Conservation (phyloP, 2,329 filamentous ascomycete species). For the Claviceps monticola region DNA sequence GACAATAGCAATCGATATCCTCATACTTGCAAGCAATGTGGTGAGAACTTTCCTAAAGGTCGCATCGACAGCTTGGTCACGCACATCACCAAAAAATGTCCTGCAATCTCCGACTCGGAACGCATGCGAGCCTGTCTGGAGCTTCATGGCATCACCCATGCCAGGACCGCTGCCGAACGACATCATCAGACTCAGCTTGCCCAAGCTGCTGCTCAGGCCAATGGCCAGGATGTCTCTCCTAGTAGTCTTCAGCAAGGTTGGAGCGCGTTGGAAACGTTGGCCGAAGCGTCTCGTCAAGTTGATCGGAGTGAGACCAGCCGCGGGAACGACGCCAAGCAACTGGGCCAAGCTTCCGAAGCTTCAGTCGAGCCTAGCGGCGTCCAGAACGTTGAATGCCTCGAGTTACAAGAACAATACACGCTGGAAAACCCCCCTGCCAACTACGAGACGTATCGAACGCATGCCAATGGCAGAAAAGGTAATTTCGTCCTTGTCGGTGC, state of each 20-base stretch:
- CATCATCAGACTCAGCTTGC: conserved; percentile 8
- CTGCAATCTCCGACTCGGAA: conserved; percentile 60
- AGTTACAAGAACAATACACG: conserved; percentile 45
- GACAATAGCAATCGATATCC: conserved; percentile 87
- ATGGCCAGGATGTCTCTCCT: conserved; percentile 15
- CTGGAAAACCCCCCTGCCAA: conserved; percentile 39
- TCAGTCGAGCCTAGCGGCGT: conserved; percentile 13
- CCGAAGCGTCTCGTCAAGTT: conserved; percentile 74
- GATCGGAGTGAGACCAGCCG: conserved; percentile 50
- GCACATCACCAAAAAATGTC: conserved; percentile 79
- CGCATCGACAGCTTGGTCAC: conserved; percentile 69
- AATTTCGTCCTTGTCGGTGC: not conserved
- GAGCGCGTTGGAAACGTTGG: conserved; percentile 73
- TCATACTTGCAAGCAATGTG: conserved; percentile 79
- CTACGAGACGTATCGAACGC: conserved; percentile 25
- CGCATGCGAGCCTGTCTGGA: conserved; percentile 62
- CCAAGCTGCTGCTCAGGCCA: conserved; percentile 10
- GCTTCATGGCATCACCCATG: conserved; percentile 53
- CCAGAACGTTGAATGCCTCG: conserved; percentile 26
- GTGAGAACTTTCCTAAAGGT: conserved; percentile 81
- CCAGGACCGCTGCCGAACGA: conserved; percentile 20
- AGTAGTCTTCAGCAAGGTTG: conserved; percentile 43
- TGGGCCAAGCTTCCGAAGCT: conserved; percentile 13
- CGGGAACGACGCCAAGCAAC: conserved; percentile 23
- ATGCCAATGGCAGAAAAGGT: conserved; percentile 14